Conservation (phyloP, 2,329 filamentous ascomycete species). For the Cytospora piceae region DNA sequence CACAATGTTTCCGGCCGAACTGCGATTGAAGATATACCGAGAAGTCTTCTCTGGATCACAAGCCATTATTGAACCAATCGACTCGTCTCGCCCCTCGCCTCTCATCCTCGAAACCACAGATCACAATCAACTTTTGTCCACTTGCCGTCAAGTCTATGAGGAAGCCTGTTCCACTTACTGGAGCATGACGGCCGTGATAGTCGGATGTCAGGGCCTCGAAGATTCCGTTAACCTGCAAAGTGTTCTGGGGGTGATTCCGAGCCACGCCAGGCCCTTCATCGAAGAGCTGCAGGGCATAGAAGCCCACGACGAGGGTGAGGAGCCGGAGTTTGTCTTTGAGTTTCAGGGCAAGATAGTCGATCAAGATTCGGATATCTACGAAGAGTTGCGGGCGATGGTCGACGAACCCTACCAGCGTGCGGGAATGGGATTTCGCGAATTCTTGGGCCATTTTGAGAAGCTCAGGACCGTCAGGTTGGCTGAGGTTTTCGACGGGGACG, state of each 20-base stretch:
- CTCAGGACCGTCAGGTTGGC: neutral
- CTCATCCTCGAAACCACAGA: neutral
- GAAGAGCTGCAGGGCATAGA: neutral
- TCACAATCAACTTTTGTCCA: neutral
- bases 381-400: no score
- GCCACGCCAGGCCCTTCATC: neutral
- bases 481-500: no score
- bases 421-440: neutral
- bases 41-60: neutral
- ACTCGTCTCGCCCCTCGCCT: neutral
- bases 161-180: neutral
- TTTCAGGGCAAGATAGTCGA: no score
- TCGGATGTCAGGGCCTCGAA: no score
- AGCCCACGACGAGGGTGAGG: no score
- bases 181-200: neutral
- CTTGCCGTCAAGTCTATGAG: neutral
- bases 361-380: no score
- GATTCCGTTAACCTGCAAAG: neutral
- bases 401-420: accelerated
- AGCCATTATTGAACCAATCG: neutral
- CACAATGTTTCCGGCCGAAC: neutral
- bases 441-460: neutral
- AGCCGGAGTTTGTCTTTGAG: no score
- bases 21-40: neutral
- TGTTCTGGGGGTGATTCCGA: neutral